Evolutionary conservation across 768 basidiomycete species (phyloP).

Genomic region (Exsudoporus frostii): DNA sequence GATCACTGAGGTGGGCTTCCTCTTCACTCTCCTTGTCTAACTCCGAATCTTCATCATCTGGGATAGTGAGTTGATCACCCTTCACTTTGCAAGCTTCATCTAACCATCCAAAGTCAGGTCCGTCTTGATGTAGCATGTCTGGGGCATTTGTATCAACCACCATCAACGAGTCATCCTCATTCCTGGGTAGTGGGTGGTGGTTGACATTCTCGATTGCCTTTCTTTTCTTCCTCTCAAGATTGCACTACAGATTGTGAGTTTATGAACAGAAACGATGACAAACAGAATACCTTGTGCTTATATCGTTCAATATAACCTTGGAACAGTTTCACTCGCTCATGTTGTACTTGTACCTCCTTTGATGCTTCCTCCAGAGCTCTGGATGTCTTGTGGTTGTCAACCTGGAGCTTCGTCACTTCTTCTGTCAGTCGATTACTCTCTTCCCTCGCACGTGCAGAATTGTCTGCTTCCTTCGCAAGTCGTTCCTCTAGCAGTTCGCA

Average conservation of each 20-base stretch:
- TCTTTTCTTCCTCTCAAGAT: constrained; percentile 26
- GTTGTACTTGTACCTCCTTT: constrained; percentile 12
- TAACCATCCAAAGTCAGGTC: constrained; percentile 23
- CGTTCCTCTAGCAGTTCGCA: constrained; percentile 12
- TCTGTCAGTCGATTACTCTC: constrained; percentile 17
- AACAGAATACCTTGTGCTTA: constrained; percentile 22
- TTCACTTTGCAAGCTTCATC: constrained; percentile 28
- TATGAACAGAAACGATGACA: not conserved
- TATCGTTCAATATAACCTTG: constrained; percentile 18
- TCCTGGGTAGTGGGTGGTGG: not conserved
- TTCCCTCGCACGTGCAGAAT: constrained; percentile 3
- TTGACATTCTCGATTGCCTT: constrained; percentile 20
- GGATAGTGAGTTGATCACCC: constrained; percentile 22
- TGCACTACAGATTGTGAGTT: constrained; percentile 12
- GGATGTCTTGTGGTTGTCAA: constrained; percentile 22
- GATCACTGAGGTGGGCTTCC: constrained; percentile 8
- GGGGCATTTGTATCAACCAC: constrained; percentile 29
- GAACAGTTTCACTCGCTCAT: constrained; percentile 23
- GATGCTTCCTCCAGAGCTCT: constrained; percentile 14
- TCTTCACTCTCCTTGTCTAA: constrained; percentile 18
- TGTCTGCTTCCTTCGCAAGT: constrained; percentile 5
- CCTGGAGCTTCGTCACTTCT: constrained; percentile 21
- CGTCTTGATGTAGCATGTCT: constrained; percentile 14
- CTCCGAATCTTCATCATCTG: constrained; percentile 12
- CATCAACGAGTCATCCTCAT: constrained; percentile 30